phyloP scores from a whole-genome alignment of 352 stramenopile genomes.

The Phytophthora niederhauseri region DNA sequence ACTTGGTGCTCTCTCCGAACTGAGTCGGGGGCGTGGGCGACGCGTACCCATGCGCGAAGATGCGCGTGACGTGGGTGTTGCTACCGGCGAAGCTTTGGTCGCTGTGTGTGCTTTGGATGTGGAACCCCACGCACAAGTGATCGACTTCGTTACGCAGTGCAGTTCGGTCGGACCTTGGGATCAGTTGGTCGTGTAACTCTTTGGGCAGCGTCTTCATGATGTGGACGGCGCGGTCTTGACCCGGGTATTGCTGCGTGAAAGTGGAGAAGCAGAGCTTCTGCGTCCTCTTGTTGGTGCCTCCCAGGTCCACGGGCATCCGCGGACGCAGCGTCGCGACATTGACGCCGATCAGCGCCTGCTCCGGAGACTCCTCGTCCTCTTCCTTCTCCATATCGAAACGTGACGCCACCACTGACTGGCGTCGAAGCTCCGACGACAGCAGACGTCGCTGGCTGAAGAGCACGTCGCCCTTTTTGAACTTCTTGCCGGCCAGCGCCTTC shows the following conservation, averaged over 20 bases:
- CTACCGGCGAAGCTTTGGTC: constrained; percentile 31
- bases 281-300: constrained; percentile 40
- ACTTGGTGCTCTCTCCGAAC: constrained; percentile 31
- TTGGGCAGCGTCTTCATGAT: constrained; percentile 72
- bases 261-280: constrained; percentile 55
- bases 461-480: constrained; percentile 52
- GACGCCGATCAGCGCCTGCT: constrained; percentile 41
- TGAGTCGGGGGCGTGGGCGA: constrained; percentile 42
- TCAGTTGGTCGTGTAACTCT: constrained; percentile 49
- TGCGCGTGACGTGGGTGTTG: constrained; percentile 47
- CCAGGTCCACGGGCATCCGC: constrained; percentile 30
- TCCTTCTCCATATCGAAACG: constrained; percentile 20
- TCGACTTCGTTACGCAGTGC: constrained; percentile 55
- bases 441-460: constrained; percentile 42
- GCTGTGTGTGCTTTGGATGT: constrained; percentile 47
- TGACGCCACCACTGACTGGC: constrained; percentile 35
- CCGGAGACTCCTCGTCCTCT: constrained; percentile 9
- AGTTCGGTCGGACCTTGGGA: constrained; percentile 44
- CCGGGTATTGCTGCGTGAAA: constrained; percentile 51
- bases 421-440: constrained; percentile 30
- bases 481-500: constrained; percentile 45
- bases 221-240: constrained; percentile 56
- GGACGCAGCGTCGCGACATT: constrained; percentile 37
- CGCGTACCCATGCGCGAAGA: constrained; percentile 65
- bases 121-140: constrained; percentile 56